These are phyloP conservation scores for Symbiodinium natans DNA, from an alignment of 73 alveolate genomes.

Conservation along the genomic window DNA sequence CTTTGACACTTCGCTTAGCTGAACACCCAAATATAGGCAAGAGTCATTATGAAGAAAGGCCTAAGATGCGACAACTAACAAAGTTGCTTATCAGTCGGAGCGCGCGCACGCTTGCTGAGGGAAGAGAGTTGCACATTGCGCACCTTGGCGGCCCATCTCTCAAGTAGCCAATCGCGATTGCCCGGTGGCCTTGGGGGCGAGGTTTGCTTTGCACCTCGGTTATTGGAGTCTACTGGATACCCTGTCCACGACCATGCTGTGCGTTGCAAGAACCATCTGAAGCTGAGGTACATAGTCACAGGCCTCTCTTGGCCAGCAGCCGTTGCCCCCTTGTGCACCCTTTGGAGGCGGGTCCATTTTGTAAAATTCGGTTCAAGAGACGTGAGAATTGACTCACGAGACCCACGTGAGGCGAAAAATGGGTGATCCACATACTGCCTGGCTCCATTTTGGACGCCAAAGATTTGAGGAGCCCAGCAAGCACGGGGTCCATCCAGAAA, in stretches of 20 bases:
- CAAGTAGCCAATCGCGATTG: conserved; percentile 19
- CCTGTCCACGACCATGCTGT: neutral
- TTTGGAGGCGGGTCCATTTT: neutral
- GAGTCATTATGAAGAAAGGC: too few species aligned
- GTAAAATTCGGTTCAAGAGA: neutral
- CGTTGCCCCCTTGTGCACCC: neutral
- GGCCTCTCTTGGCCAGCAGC: neutral
- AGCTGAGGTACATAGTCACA: neutral
- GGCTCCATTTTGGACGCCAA: conserved; percentile 89
- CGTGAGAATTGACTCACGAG: too few species aligned
- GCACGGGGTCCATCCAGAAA: too few species aligned
- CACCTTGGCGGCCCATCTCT: neutral
- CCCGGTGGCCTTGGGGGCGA: conserved; percentile 12
- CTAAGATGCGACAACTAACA: too few species aligned
- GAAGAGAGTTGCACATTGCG: too few species aligned
- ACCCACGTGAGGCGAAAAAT: conserved; percentile 19
- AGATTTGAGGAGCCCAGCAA: conserved; percentile 72
- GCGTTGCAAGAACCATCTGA: neutral
- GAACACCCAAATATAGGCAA: too few species aligned
- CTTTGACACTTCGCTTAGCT: too few species aligned
- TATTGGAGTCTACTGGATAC: neutral
- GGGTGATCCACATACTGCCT: conserved; percentile 93
- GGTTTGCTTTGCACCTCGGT: neutral
- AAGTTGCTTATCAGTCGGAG: too few species aligned
- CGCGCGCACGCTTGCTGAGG: too few species aligned